Conservation (phyloP, 148 eudicot species). For the Fallopia convolvulus region DNA sequence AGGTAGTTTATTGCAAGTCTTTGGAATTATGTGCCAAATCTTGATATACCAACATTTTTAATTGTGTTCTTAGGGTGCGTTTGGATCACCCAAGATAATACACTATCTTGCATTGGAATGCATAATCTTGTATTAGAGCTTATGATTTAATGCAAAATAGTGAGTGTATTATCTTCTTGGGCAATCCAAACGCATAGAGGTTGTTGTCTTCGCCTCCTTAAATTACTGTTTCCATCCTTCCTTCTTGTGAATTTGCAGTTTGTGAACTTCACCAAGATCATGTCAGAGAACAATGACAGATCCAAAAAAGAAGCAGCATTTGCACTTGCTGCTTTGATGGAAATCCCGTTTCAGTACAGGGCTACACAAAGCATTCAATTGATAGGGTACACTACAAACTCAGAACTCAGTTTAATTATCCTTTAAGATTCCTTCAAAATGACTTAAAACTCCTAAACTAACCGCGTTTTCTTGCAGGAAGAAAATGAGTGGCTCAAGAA, state of each 20-base stretch:
- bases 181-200: too few relatives aligned
- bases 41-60: background rate
- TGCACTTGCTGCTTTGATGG: slow-evolving; percentile 86
- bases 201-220: background rate
- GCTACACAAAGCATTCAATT: slow-evolving; percentile 45
- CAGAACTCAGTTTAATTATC: background rate
- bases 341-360: slow-evolving; percentile 69
- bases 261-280: slow-evolving; percentile 70
- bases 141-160: too few relatives aligned
- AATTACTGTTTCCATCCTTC: background rate
- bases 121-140: background rate
- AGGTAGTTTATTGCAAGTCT: slow-evolving; percentile 34
- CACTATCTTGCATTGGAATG: too few relatives aligned
- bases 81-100: too few relatives aligned
- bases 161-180: too few relatives aligned
- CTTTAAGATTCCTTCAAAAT: background rate
- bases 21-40: background rate
- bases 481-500: slow-evolving; percentile 15
- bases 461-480: slow-evolving; percentile 18
- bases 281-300: slow-evolving; percentile 44
- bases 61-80: background rate
- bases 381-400: slow-evolving; percentile 27
- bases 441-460: background rate
- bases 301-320: slow-evolving; percentile 68
- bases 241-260: slow-evolving; percentile 37